Evolutionary conservation across 805 yeast species (phyloP), one percentile per base, ranked within the genome.

Genomic region (Kregervanrija pseudodelftensis): DNA sequence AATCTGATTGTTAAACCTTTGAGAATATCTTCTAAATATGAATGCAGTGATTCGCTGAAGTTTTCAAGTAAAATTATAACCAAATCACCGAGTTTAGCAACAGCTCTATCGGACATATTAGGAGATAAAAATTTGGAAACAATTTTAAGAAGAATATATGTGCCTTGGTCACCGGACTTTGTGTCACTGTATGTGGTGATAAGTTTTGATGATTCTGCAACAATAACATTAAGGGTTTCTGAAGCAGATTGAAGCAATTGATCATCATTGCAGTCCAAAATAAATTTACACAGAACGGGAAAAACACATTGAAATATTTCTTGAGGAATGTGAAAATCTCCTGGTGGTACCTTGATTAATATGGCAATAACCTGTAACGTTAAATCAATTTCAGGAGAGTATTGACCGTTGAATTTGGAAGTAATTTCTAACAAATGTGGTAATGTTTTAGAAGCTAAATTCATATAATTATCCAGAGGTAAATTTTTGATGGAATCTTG

Each of bases 191-290:
- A 73, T 5, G 53, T 48, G 9, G 64, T 43, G 41, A 76, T 65
- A 33, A 56, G 52, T 9, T 49, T 43, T 2, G 75, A 56, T 5
- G 72, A 70, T 11, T 60, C 64, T 38, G 67, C 65, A 17, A 88
- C 64, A 36, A 89, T 61, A 30, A 74, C 76, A 47, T 80, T 79
- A 54, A 85, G 79, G 4, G 82, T 80, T 48, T 85, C 91, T 0
- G 91, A 84, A 2, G 89, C 82, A 10, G 79, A 67, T 63, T 89
- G 95, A 31, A 89, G 60, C 8, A 87, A 73, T 56, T 83, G 88
- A 53, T 85, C 86, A 59, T 89, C 96, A n/a, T 61, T 66, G 0
- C 88, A 72, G 2, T 45, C 46, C 33, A 72, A 47, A 5, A 76
- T 60, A 41, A 76, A 59, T 15, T 62, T 61, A 42, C 66, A 61